These are phyloP conservation scores for Striga asiatica DNA, from an alignment of 257 asterid genomes.

Conservation along the genomic window DNA sequence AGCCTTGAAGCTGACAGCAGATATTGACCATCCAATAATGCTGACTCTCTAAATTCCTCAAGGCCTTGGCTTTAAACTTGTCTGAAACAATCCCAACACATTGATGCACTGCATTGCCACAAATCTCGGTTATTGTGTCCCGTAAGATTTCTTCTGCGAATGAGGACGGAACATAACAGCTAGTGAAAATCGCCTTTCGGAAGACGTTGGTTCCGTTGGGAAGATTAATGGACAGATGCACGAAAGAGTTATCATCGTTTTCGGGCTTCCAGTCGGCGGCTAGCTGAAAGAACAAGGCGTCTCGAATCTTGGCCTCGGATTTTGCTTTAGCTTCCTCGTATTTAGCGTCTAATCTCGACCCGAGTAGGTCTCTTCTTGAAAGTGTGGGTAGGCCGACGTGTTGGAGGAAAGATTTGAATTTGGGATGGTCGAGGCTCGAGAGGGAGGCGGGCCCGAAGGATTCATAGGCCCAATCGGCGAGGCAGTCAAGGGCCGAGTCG, in stretches of 20 bases:
- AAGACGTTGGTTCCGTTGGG: slow-evolving; percentile 90
- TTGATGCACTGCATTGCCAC: slow-evolving; percentile 58
- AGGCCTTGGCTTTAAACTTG: slow-evolving; percentile 72
- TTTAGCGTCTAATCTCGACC: slow-evolving; percentile 56
- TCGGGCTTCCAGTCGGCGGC: slow-evolving; percentile 88
- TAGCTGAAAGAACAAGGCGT: slow-evolving; percentile 94
- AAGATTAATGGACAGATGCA: slow-evolving; percentile 70
- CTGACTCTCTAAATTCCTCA: slow-evolving; percentile 62
- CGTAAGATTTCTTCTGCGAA: slow-evolving; percentile 81
- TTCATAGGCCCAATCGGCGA: slow-evolving; percentile 85
- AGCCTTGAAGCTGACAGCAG: slow-evolving; percentile 77
- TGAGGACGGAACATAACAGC: slow-evolving; percentile 51
- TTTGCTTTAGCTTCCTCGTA: slow-evolving; percentile 58
- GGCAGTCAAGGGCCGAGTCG: slow-evolving; percentile 61
- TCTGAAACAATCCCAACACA: slow-evolving; percentile 93
- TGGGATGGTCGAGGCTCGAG: slow-evolving; percentile 81
- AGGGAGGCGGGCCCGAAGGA: slow-evolving; percentile 82
- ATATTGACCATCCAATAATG: slow-evolving; percentile 96
- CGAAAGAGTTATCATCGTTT: slow-evolving; percentile 19
- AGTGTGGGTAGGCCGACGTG: slow-evolving; percentile 70
- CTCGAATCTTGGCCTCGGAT: slow-evolving; percentile 77
- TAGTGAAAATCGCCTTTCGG: slow-evolving; percentile 56
- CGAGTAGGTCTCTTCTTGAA: slow-evolving; percentile 48
- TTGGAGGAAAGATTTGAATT: slow-evolving; percentile 69
- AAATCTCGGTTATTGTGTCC: slow-evolving; percentile 75